These are phyloP conservation scores for Phytophthora colocasiae DNA, from an alignment of 352 stramenopile species.

Conservation along the genomic window DNA sequence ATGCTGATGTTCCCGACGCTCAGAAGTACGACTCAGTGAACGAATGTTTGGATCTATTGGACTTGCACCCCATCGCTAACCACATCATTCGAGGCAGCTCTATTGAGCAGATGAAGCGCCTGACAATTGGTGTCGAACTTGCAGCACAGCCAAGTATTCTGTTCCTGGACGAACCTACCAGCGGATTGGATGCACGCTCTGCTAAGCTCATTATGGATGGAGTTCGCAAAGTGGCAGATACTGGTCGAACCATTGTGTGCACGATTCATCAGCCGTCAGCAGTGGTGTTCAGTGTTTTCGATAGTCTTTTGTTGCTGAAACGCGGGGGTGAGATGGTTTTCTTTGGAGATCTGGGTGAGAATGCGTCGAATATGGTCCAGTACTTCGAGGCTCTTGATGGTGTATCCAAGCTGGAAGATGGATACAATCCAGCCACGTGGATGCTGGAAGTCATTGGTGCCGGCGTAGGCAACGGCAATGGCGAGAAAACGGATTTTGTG, in stretches of 20 bases:
- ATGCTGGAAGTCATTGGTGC: conserved; percentile 80
- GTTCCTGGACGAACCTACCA: conserved; percentile 80
- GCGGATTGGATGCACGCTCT: conserved; percentile 77
- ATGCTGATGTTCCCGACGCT: conserved; percentile 18
- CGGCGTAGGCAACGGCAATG: conserved; percentile 39
- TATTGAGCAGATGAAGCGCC: conserved; percentile 46
- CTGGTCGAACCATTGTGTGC: conserved; percentile 76
- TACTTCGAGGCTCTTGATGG: conserved; percentile 65
- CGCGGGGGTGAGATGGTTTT: conserved; percentile 55
- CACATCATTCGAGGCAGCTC: conserved; percentile 45
- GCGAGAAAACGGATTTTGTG: conserved; percentile 20
- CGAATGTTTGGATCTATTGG: conserved; percentile 36
- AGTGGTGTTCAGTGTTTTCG: conserved; percentile 55
- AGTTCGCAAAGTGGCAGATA: conserved; percentile 70
- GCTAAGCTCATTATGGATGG: conserved; percentile 79
- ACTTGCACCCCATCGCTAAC: conserved; percentile 31
- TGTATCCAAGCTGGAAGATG: conserved; percentile 42
- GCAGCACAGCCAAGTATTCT: conserved; percentile 81
- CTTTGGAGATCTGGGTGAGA: conserved; percentile 54
- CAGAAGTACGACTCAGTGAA: conserved; percentile 27
- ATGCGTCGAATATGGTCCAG: conserved; percentile 40
- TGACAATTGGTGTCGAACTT: conserved; percentile 61
- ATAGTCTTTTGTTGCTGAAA: conserved; percentile 76
- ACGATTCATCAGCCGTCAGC: conserved; percentile 91
- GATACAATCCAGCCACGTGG: conserved; percentile 85